Base-by-base conservation (phyloP, 139 green algal genomes). In the Chlorella sp. region DNA sequence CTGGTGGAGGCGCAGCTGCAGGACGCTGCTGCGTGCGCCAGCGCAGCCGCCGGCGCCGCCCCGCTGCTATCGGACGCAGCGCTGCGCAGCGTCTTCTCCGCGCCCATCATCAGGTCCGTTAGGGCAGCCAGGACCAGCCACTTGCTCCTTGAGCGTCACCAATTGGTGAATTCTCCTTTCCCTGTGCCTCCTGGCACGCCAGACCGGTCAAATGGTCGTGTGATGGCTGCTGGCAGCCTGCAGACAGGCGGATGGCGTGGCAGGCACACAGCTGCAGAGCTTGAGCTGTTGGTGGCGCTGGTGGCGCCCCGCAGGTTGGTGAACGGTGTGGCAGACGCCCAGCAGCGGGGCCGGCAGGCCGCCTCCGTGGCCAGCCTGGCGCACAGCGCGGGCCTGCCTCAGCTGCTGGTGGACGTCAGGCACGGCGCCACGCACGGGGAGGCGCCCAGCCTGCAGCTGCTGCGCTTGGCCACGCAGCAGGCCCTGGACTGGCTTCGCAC, bases 401-500 rank as follows among this genome's bases (percentile, higher is more conserved):
- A 82, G 3, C 49, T 90, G 60, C 75, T 94, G 71, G 90, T 95
- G 2, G 90, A 95, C 61, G 33, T 93, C 1, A 35, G 62, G 62
- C 90, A 93, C 34, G 88, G 4, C 23, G 84, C 90, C 2, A 89
- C 86, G 2, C 91, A 96, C 81, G 95, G 92, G 65, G 86, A 93
- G 32, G 80, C 95, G 70, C 91, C 91, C 2, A 82, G 70, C 3
- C 70, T 93, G 68, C 33, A 77, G 2, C 71, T 88, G 32, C 81
- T 95, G 34, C 77, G 85, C n/a, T 59, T 91, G 33, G 91, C 79
- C 0, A 81, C 82, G 0, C 31, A 34, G 5, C 80, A 89, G 4
- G 85, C 86, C 0, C 76, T 93, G 51, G 66, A 72, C 17, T 95
- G 90, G 90, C 82, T 95, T 64, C 34, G 66, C 0, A 24, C 30